Conservation (phyloP, 2,329 filamentous ascomycete genomes). For the Nothophaeocryptopus gaeumannii region DNA sequence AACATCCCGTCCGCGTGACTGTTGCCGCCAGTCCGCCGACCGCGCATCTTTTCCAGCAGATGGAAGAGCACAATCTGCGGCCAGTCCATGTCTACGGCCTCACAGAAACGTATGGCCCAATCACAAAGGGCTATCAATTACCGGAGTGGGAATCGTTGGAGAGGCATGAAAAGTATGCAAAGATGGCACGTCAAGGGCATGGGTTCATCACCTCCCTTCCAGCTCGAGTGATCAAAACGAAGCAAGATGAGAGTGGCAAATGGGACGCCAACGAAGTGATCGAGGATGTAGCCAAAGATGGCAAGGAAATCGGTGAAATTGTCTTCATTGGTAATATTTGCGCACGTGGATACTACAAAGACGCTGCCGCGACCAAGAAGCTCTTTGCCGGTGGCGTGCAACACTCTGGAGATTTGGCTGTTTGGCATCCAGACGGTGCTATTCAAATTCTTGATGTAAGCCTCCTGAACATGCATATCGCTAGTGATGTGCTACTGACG, state of each 20-base stretch:
- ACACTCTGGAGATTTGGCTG: constrained; percentile 88
- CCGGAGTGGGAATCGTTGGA: constrained; percentile 78
- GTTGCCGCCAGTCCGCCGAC: constrained; percentile 91
- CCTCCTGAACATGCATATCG: too few species aligned
- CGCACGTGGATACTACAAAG: constrained; percentile 87
- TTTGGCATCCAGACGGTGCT: constrained; percentile 87
- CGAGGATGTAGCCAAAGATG: constrained; percentile 65
- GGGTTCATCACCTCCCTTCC: constrained; percentile 82
- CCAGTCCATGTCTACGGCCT: constrained; percentile 92
- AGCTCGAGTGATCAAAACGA: constrained; percentile 76
- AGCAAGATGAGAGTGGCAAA: constrained; percentile 51
- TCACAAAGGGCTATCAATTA: constrained; percentile 89
- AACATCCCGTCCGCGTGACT: constrained; percentile 72
- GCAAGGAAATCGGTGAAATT: constrained; percentile 77
- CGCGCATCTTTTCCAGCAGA: constrained; percentile 86
- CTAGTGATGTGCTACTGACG: too few species aligned
- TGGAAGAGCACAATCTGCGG: constrained; percentile 80
- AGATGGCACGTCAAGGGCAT: constrained; percentile 92
- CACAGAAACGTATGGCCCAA: constrained; percentile 88
- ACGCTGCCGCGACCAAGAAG: constrained; percentile 78
- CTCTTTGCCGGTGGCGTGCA: constrained; percentile 82
- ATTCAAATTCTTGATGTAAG: constrained; percentile 78
- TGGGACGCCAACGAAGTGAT: constrained; percentile 52
- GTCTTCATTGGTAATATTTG: constrained; percentile 91
- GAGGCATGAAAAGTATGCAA: constrained; percentile 72